phyloP scores from a whole-genome alignment of 306 rosid genomes.

The Hippophae gyantsensis region DNA sequence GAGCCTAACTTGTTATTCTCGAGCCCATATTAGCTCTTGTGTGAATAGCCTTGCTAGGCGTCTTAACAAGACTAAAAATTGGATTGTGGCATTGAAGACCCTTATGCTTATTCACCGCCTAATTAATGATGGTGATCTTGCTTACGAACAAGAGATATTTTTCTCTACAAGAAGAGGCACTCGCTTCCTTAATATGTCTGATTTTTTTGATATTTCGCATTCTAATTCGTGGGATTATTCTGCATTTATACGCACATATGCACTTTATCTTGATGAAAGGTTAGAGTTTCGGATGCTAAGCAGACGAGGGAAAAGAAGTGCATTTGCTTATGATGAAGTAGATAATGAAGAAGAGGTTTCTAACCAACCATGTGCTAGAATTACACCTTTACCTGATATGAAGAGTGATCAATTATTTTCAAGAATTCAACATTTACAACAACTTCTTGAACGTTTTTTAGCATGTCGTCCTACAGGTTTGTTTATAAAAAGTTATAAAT shows the following conservation, averaged over 20 bases:
- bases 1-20: conserved; percentile 79
- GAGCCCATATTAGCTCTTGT: conserved; percentile 59
- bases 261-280: conserved; percentile 71
- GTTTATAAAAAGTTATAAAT: background rate
- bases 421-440: conserved; percentile 66
- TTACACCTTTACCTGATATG: conserved; percentile 60
- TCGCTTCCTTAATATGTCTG: conserved; percentile 80
- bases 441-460: conserved; percentile 72
- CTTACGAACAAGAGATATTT: conserved; percentile 88
- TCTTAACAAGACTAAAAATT: conserved; percentile 66
- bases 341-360: conserved; percentile 14
- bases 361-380: background rate
- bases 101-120: conserved; percentile 63
- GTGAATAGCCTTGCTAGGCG: conserved; percentile 61
- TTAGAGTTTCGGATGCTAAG: conserved; percentile 85
- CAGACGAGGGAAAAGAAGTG: conserved; percentile 55
- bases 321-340: conserved; percentile 38
- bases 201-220: conserved; percentile 48
- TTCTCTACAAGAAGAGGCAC: conserved; percentile 87
- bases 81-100: conserved; percentile 78
- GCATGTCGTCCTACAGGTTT: conserved; percentile 97
- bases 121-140: conserved; percentile 77
- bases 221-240: conserved; percentile 70
- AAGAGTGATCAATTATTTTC: conserved; percentile 51
- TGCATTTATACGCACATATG: conserved; percentile 67